Conservation (phyloP, 192 early-diverging fungal genomes). For the Coemansia sp. region DNA sequence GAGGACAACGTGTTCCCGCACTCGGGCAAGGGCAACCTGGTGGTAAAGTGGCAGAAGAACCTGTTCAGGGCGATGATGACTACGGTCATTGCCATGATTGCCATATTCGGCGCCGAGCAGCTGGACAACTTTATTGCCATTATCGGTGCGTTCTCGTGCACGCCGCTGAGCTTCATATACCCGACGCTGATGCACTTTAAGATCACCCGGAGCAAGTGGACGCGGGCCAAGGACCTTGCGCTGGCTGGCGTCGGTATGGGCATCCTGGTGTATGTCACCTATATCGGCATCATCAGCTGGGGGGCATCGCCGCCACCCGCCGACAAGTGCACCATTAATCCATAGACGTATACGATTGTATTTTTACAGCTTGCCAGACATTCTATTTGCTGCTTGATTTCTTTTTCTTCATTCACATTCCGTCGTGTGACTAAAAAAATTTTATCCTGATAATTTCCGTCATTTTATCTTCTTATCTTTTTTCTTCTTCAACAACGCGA, state of each 20-base stretch:
- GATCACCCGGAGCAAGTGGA: slow-evolving; percentile 49
- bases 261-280: slow-evolving; percentile 80
- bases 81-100: slow-evolving; percentile 62
- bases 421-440: no score
- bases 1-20: slow-evolving; percentile 73
- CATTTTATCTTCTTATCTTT: no score
- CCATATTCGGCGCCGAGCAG: slow-evolving; percentile 73
- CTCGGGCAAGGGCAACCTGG: slow-evolving; percentile 69
- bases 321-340: slow-evolving; percentile 7
- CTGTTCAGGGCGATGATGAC: slow-evolving; percentile 66
- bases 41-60: slow-evolving; percentile 89
- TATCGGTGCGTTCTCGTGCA: slow-evolving; percentile 77
- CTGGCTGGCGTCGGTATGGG: slow-evolving; percentile 64
- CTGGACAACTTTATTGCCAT: slow-evolving; percentile 83
- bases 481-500: no score
- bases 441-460: no score
- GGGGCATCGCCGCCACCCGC: slow-evolving; percentile 22
- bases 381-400: no score
- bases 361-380: no score
- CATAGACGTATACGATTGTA: no score
- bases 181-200: slow-evolving; percentile 79
- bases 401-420: no score
- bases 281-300: slow-evolving; percentile 47
- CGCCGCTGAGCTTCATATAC: slow-evolving; percentile 78
- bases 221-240: slow-evolving; percentile 55